Conservation (phyloP, 75 land plant genomes). For the Adiantum capillusveneris region DNA sequence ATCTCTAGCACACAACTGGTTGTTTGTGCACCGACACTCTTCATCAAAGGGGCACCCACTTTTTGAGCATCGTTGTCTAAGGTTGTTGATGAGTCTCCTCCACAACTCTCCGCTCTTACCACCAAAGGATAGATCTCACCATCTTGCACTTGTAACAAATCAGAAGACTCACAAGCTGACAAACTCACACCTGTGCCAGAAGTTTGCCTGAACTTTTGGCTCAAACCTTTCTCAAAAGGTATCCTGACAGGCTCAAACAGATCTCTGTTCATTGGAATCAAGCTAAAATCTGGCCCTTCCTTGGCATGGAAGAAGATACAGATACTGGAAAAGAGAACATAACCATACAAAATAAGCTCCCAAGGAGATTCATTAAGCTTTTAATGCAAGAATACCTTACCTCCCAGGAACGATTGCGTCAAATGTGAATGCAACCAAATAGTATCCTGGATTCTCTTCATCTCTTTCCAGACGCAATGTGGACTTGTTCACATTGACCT, state of each 20-base stretch:
- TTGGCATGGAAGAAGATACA: conserved; percentile 73
- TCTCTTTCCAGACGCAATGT: conserved; percentile 47
- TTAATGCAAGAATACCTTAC: conserved; percentile 27
- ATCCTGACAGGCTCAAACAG: conserved; percentile 47
- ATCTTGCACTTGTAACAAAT: conserved; percentile 48
- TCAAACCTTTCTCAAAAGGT: conserved; percentile 65
- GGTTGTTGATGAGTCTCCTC: conserved; percentile 2
- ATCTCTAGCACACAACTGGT: conserved; percentile 55
- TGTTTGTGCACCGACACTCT: conserved; percentile 35
- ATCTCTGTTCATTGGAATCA: conserved; percentile 46
- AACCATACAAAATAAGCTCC: no score
- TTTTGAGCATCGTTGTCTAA: not conserved
- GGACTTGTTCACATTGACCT: conserved; percentile 62
- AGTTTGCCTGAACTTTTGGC: conserved; percentile 71
- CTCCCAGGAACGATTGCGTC: conserved; percentile 64
- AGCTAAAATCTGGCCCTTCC: conserved; percentile 51
- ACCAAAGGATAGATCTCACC: conserved; percentile 73
- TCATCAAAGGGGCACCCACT: conserved; percentile 8
- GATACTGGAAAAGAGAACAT: no score
- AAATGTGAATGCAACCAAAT: conserved; percentile 51
- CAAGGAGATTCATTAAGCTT: no score
- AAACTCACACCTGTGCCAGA: conserved; percentile 75
- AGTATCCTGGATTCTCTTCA: conserved; percentile 46
- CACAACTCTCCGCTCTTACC: conserved; percentile 42
- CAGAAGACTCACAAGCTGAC: conserved; percentile 52